Conservation (phyloP, 2,329 filamentous ascomycete species). For the Verticillium albo-atrum region DNA sequence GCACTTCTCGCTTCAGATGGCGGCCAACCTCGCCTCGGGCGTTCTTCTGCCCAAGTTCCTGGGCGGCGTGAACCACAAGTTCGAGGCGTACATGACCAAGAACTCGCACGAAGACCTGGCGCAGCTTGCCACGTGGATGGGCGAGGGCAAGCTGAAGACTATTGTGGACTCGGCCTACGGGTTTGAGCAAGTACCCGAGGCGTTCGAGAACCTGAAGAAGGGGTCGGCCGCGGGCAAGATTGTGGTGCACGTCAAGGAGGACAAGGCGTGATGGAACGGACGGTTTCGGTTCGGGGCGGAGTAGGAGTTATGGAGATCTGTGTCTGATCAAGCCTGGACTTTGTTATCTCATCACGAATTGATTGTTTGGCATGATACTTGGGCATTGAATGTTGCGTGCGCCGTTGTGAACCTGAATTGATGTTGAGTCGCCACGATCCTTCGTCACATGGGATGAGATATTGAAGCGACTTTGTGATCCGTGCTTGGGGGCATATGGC, state of each 20-base stretch:
- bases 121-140: slow-evolving; percentile 49
- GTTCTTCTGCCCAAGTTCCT: slow-evolving; percentile 26
- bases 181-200: slow-evolving; percentile 51
- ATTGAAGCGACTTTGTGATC: too few species aligned
- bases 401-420: too few species aligned
- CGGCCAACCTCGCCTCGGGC: slow-evolving; percentile 17
- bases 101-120: slow-evolving; percentile 40
- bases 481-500: too few species aligned
- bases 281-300: background rate
- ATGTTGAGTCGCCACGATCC: too few species aligned
- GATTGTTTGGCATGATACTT: too few species aligned
- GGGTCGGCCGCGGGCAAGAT: slow-evolving; percentile 58
- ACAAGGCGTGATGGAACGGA: background rate
- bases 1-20: slow-evolving; percentile 20
- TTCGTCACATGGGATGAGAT: too few species aligned
- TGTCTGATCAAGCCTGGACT: too few species aligned
- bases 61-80: slow-evolving; percentile 35
- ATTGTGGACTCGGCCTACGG: slow-evolving; percentile 51
- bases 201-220: slow-evolving; percentile 54
- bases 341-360: too few species aligned
- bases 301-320: background rate
- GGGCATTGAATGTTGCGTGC: too few species aligned
- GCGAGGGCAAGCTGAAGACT: slow-evolving; percentile 51
- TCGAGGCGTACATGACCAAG: slow-evolving; percentile 33
- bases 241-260: slow-evolving; percentile 27